Percentiles rank a stretch among this genome's conserved stretches.
Evolutionary conservation across 2,329 filamentous ascomycete genomes (phyloP).

Genomic region (Cytospora piceicola): DNA sequence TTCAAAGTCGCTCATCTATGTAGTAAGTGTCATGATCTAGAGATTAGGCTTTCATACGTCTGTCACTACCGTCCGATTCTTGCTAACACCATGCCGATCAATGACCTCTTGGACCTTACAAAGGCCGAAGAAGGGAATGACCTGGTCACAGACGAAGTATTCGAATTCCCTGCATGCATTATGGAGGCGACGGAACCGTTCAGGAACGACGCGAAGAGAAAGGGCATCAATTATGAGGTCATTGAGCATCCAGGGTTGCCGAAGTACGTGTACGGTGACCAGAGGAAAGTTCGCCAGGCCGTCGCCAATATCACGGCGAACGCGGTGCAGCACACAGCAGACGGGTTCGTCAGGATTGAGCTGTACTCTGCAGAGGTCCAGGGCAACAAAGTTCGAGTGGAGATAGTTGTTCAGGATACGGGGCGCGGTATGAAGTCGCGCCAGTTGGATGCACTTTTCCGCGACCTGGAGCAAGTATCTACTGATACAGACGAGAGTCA

Average conservation of each 20-base stretch:
- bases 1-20: conserved; percentile 89
- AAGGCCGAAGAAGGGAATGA: conserved; percentile 83
- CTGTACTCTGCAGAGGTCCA: conserved; percentile 62
- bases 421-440: conserved; percentile 67
- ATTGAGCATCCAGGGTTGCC: conserved; percentile 71
- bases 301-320: conserved; percentile 85
- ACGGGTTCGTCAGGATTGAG: conserved; percentile 72
- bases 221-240: conserved; percentile 72
- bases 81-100: conserved; percentile 51
- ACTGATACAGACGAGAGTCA: conserved; percentile 44
- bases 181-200: conserved; percentile 80
- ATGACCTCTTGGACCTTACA: conserved; percentile 85
- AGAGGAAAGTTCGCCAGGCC: conserved; percentile 77
- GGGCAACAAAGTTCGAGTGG: conserved; percentile 64
- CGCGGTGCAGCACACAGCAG: conserved; percentile 75
- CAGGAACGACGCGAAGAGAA: conserved; percentile 72
- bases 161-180: conserved; percentile 73
- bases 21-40: conserved; percentile 50
- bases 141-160: conserved; percentile 78
- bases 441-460: conserved; percentile 57
- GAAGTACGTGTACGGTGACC: conserved; percentile 74
- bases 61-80: too few relatives aligned
- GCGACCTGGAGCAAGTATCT: conserved; percentile 62
- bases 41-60: too few relatives aligned
- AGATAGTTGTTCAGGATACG: conserved; percentile 77